These are phyloP conservation scores for Rosa persica DNA, from an alignment of 306 rosid species.

Conservation along the genomic window DNA sequence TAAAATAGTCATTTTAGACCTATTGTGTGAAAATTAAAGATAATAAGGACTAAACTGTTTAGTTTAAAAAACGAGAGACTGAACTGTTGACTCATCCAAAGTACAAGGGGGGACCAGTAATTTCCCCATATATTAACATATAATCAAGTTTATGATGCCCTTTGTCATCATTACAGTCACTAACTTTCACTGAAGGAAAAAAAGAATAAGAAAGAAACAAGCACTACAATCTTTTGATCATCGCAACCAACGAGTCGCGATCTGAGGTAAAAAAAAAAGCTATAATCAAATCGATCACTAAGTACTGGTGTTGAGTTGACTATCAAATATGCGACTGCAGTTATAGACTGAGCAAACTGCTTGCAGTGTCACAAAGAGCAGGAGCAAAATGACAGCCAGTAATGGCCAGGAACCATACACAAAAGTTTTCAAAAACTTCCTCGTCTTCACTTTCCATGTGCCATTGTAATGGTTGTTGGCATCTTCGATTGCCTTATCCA, in stretches of 20 bases:
- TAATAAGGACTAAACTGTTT: too few relatives aligned
- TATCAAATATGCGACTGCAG: slow-evolving; percentile 19
- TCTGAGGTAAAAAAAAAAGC: not conserved
- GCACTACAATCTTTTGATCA: not conserved
- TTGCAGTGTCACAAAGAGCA: slow-evolving; percentile 34
- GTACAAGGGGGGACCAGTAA: too few relatives aligned
- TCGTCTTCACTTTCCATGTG: slow-evolving; percentile 54
- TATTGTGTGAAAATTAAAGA: too few relatives aligned
- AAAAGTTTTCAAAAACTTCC: slow-evolving; percentile 43
- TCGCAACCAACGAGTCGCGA: not conserved
- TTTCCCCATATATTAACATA: not conserved
- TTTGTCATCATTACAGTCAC: not conserved
- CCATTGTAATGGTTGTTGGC: slow-evolving; percentile 59
- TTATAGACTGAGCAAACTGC: slow-evolving; percentile 32
- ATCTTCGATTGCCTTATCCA: slow-evolving; percentile 76
- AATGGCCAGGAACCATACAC: slow-evolving; percentile 64
- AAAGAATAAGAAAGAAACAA: not conserved
- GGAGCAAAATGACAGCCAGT: slow-evolving; percentile 49
- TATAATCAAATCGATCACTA: not conserved
- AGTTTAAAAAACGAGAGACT: too few relatives aligned
- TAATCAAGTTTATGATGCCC: not conserved
- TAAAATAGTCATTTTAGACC: too few relatives aligned
- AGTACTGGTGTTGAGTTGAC: not conserved
- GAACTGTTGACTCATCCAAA: too few relatives aligned
- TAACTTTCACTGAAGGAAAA: not conserved